phyloP scores from a whole-genome alignment of 2,329 filamentous ascomycete genomes.

The Cladosporium sp. region DNA sequence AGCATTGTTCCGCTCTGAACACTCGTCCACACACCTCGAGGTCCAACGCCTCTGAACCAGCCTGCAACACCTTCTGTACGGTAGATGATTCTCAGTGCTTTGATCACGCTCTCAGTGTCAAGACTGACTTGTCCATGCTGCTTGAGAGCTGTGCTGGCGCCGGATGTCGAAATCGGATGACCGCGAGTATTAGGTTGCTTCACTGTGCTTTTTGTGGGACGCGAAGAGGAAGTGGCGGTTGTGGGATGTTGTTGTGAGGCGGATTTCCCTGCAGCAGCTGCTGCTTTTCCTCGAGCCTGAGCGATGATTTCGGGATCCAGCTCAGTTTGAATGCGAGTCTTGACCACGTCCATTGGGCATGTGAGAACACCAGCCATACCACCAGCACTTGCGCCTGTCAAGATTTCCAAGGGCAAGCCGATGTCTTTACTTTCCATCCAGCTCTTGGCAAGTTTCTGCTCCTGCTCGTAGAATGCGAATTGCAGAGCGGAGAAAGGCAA shows the following conservation, averaged over 20 bases:
- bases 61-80: constrained; percentile 80
- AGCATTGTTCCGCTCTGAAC: constrained; percentile 97
- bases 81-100: constrained; percentile 82
- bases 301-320: constrained; percentile 53
- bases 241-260: background rate
- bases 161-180: constrained; percentile 73
- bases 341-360: constrained; percentile 94
- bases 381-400: constrained; percentile 85
- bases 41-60: constrained; percentile 92
- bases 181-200: constrained; percentile 20
- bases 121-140: constrained; percentile 74
- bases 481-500: constrained; percentile 94
- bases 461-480: constrained; percentile 97
- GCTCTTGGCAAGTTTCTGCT: constrained; percentile 72
- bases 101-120: constrained; percentile 84
- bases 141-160: constrained; percentile 76
- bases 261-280: background rate
- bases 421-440: constrained; percentile 81
- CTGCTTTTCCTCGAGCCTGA: constrained; percentile 20
- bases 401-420: constrained; percentile 75
- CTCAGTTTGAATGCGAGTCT: constrained; percentile 94
- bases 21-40: constrained; percentile 91
- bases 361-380: constrained; percentile 92
- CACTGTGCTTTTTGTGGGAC: constrained; percentile 11
- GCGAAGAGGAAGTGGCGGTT: constrained; percentile 9